These are phyloP conservation scores for Straminergon stramineum DNA, from an alignment of 225 moss, liverwort and hornwort species.

Conservation along the genomic window DNA sequence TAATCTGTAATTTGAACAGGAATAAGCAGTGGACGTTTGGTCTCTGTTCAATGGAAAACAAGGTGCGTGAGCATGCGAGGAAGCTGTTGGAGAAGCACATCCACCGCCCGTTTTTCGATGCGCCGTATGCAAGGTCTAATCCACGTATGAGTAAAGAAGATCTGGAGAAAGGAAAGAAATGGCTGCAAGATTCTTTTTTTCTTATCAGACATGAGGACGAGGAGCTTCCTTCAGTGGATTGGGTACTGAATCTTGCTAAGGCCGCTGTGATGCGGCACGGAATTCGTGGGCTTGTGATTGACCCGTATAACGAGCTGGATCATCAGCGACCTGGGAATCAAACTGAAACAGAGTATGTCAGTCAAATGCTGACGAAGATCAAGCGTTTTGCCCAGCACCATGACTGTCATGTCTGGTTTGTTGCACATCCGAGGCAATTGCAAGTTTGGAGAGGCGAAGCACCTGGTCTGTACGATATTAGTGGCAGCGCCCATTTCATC, in stretches of 20 bases:
- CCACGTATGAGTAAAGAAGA: slow-evolving; percentile 74
- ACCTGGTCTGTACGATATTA: slow-evolving; percentile 93
- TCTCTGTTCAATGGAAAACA: slow-evolving; percentile 98
- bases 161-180: slow-evolving; percentile 65
- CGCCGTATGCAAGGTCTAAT: slow-evolving; percentile 72
- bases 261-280: slow-evolving; percentile 98
- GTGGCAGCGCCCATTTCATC: slow-evolving; percentile 95
- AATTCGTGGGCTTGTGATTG: slow-evolving; percentile 93
- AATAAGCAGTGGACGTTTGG: slow-evolving; percentile 82
- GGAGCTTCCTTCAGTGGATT: slow-evolving; percentile 90
- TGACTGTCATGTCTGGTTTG: slow-evolving; percentile 99
- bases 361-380: slow-evolving; percentile 95
- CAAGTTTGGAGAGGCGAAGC: slow-evolving; percentile 93
- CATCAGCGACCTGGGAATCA: slow-evolving; percentile 92
- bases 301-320: slow-evolving; percentile 99
- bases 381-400: slow-evolving; percentile 98
- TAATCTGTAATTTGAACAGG: slow-evolving; percentile 82
- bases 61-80: slow-evolving; percentile 95
- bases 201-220: slow-evolving; percentile 95
- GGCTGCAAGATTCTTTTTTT: slow-evolving; percentile 80
- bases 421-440: slow-evolving; percentile 97
- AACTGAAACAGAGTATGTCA: slow-evolving; percentile 99
- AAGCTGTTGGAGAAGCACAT: slow-evolving; percentile 89
- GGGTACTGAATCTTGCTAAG: slow-evolving; percentile 94
- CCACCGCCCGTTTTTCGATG: slow-evolving; percentile 86